Conservation (phyloP, 192 early-diverging fungal species). For the Coemansia sp. region DNA sequence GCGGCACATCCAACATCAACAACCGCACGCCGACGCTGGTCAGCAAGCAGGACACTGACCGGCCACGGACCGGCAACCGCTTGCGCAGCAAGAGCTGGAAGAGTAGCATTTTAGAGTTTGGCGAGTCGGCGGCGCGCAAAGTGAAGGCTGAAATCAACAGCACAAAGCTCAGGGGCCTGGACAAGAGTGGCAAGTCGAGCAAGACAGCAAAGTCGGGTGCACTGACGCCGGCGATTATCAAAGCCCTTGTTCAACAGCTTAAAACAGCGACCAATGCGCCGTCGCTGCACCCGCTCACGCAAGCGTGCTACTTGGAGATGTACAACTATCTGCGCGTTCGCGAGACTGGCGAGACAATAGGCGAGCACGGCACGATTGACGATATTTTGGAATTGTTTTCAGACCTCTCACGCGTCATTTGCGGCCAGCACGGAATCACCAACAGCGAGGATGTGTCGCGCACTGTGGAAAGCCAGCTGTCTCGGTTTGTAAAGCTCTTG, state of each 20-base stretch:
- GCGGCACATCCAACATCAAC: constrained; percentile 40
- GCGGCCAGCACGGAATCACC: constrained; percentile 29
- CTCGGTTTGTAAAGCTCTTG: constrained; percentile 46
- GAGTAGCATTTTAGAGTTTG: constrained; percentile 34
- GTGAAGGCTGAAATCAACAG: constrained; percentile 40
- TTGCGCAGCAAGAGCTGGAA: constrained; percentile 34
- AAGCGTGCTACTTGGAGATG: constrained; percentile 41
- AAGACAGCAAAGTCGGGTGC: constrained; percentile 14
- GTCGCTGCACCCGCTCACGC: constrained; percentile 48
- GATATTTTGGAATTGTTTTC: constrained; percentile 41
- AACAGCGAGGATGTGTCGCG: constrained; percentile 27
- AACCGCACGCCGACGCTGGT: constrained; percentile 54
- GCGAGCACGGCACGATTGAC: constrained; percentile 40
- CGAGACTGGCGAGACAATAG: constrained; percentile 24
- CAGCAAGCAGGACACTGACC: constrained; percentile 2
- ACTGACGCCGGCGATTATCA: constrained; percentile 34
- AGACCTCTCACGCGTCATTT: constrained; percentile 23
- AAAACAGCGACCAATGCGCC: constrained; percentile 29
- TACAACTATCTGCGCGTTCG: constrained; percentile 30
- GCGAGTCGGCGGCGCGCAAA: constrained; percentile 45
- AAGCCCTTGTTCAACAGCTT: constrained; percentile 45
- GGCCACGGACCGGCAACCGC: background rate
- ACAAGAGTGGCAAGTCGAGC: constrained; percentile 12
- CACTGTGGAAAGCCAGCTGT: constrained; percentile 47
- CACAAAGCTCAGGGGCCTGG: constrained; percentile 26